Evolutionary conservation across 495 filamentous ascomycete species (phyloP).

Genomic region (Talaromyces thailandensis): DNA sequence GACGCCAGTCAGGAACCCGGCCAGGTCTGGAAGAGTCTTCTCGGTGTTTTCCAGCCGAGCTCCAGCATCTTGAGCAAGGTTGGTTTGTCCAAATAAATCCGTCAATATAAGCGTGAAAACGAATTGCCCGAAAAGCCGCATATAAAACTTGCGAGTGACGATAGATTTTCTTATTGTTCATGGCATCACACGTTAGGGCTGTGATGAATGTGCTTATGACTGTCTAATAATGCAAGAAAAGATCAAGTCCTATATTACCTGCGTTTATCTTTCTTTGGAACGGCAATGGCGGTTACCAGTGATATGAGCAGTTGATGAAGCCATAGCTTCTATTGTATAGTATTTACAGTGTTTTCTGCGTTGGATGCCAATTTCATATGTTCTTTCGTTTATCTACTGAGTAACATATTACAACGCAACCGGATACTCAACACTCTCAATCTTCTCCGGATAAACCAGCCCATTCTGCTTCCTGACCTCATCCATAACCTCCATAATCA

Average conservation of each 20-base stretch:
- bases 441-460: slow-evolving; percentile 69
- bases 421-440: slow-evolving; percentile 67
- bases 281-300: not conserved
- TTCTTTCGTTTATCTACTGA: not conserved
- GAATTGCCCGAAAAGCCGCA: not conserved
- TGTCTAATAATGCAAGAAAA: slow-evolving; percentile 3
- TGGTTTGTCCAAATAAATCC: slow-evolving; percentile 3
- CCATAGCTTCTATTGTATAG: not conserved
- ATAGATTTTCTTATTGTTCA: not conserved
- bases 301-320: not conserved
- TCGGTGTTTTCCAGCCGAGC: slow-evolving; percentile 64
- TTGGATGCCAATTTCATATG: not conserved
- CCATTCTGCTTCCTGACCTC: slow-evolving; percentile 69
- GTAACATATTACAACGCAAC: slow-evolving; percentile 21
- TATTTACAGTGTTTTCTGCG: not conserved
- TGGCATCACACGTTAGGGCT: not conserved
- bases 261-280: not conserved
- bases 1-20: slow-evolving; percentile 96
- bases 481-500: slow-evolving; percentile 95
- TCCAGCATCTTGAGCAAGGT: slow-evolving; percentile 15
- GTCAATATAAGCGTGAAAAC: not conserved
- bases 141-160: not conserved
- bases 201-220: slow-evolving; percentile 9
- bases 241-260: not conserved
- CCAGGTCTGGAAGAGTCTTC: slow-evolving; percentile 86